Conservation (phyloP, 352 stramenopile genomes). For the Pythium guiyangense region DNA sequence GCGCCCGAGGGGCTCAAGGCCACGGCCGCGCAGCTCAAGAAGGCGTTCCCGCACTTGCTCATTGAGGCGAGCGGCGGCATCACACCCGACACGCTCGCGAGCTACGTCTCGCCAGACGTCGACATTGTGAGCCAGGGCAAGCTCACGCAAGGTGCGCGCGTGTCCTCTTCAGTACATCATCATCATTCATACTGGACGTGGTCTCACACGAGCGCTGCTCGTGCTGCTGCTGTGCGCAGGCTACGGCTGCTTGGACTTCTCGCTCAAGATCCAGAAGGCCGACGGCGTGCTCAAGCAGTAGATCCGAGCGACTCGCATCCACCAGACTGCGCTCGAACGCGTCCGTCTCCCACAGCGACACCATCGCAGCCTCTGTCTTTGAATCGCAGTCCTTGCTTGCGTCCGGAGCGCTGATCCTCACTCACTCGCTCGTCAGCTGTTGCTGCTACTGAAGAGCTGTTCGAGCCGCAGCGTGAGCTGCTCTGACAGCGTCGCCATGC, state of each 20-base stretch:
- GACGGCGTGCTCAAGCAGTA: conserved; percentile 50
- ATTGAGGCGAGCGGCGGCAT: conserved; percentile 98
- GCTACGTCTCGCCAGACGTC: conserved; percentile 93
- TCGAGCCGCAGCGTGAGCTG: conserved; percentile 2
- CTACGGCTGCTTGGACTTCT: conserved; percentile 96
- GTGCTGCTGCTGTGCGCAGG: conserved; percentile 20
- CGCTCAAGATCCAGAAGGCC: conserved; percentile 94
- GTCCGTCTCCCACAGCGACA: too few relatives aligned
- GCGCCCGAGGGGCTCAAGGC: conserved; percentile 88
- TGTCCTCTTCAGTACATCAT: too few relatives aligned
- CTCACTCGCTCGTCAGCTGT: background rate
- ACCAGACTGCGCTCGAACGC: too few relatives aligned
- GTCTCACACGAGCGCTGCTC: too few relatives aligned
- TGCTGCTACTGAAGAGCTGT: background rate
- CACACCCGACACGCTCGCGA: conserved; percentile 90
- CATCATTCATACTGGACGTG: too few relatives aligned
- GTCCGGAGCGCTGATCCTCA: too few relatives aligned
- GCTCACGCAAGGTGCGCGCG: conserved; percentile 98
- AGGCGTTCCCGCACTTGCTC: conserved; percentile 92
- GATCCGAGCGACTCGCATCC: too few relatives aligned
- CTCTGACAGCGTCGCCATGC: background rate
- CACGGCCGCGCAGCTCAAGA: conserved; percentile 91
- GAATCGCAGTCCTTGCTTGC: too few relatives aligned
- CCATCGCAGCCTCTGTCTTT: too few relatives aligned
- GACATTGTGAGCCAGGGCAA: conserved; percentile 97